Evolutionary conservation across 257 asterid genomes (phyloP).

Genomic region (Solanum pinnatisectum): DNA sequence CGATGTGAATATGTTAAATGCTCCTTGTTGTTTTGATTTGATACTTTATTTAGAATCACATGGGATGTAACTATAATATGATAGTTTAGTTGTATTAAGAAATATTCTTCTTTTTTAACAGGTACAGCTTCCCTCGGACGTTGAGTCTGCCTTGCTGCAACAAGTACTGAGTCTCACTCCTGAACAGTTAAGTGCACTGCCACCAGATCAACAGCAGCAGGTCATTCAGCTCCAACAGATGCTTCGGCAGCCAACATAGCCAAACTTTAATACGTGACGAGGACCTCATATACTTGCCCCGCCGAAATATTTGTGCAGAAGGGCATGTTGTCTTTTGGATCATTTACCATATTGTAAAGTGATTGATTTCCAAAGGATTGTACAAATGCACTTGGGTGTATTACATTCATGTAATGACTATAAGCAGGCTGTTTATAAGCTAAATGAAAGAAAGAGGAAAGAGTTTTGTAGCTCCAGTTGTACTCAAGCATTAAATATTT

Average conservation of each 20-base stretch:
- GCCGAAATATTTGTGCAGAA: not conserved
- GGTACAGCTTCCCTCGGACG: constrained; percentile 52
- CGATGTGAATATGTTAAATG: not conserved
- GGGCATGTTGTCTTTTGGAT: not conserved
- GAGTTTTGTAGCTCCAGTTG: not conserved
- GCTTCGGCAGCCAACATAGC: constrained; percentile 63
- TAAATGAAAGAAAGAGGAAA: not conserved
- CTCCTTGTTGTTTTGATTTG: not conserved
- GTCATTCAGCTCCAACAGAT: constrained; percentile 80
- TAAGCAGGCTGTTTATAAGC: not conserved
- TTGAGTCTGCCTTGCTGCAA: constrained; percentile 62
- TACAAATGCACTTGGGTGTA: not conserved
- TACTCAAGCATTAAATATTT: not conserved
- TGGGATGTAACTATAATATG: not conserved
- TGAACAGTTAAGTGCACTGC: constrained; percentile 63
- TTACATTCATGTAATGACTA: not conserved
- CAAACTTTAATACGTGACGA: not conserved
- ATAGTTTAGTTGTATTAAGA: not conserved
- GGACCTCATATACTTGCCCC: not conserved
- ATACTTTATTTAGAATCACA: not conserved
- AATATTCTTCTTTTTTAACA: not conserved
- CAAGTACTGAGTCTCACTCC: constrained; percentile 72
- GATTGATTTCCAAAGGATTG: not conserved
- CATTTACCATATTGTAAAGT: not conserved
- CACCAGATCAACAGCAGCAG: constrained; percentile 81